These are phyloP conservation scores for Citrus unshiu DNA, from an alignment of 345 rosid genomes.

Conservation along the genomic window DNA sequence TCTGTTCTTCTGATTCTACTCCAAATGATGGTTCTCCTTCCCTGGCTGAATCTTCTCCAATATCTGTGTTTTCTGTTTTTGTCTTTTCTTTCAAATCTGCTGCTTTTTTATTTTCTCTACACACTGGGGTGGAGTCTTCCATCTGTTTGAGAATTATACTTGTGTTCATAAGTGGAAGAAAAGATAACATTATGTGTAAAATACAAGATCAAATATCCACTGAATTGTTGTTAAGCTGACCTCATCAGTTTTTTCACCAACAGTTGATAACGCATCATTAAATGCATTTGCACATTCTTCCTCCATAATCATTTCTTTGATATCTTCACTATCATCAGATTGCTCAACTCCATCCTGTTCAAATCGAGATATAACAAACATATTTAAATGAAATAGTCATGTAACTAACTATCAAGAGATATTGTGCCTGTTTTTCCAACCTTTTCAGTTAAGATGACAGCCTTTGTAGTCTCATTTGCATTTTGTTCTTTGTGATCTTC, in stretches of 20 bases:
- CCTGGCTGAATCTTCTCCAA: slow-evolving; percentile 18
- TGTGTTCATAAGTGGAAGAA: slow-evolving; percentile 1
- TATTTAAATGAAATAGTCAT: slow-evolving; percentile 6
- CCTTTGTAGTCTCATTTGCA: slow-evolving; percentile 24
- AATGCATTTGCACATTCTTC: slow-evolving; percentile 13
- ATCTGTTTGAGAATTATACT: slow-evolving; percentile 26
- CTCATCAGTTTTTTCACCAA: slow-evolving; percentile 23
- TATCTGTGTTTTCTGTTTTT: slow-evolving; percentile 4
- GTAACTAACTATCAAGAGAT: neutral
- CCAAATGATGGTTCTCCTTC: slow-evolving; percentile 15
- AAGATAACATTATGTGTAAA: neutral
- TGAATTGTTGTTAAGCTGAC: slow-evolving; percentile 9
- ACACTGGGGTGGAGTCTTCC: slow-evolving; percentile 8
- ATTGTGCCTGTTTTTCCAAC: slow-evolving; percentile 19
- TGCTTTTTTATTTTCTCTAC: slow-evolving; percentile 14
- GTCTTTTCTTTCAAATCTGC: slow-evolving; percentile 23
- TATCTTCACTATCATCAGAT: slow-evolving; percentile 18
- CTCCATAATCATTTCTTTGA: slow-evolving; percentile 19
- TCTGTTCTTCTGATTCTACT: slow-evolving; percentile 11
- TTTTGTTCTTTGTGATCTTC: slow-evolving; percentile 25
- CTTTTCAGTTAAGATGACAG: slow-evolving; percentile 33
- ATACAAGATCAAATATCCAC: neutral
- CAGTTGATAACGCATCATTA: neutral
- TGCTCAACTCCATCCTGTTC: slow-evolving; percentile 33
- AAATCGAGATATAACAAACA: slow-evolving; percentile 1